Base-by-base conservation (phyloP, 306 rosid species). In the Fragaria nilgerrensis region DNA sequence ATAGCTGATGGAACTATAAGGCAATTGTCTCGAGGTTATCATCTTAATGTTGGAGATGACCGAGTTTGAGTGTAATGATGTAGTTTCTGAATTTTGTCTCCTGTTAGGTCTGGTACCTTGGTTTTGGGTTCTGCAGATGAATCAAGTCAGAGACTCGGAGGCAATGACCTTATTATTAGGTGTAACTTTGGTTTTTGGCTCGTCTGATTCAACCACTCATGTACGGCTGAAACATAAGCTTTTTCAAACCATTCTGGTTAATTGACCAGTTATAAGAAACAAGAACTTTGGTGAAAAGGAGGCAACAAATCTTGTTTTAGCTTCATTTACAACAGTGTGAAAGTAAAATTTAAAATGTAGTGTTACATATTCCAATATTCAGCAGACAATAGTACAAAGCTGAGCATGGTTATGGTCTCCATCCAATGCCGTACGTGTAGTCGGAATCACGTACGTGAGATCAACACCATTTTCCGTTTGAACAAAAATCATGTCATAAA, bases 1-100 rank as follows among this genome's bases (percentile, higher is more conserved):
- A 75, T 88, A 76, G 1, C 65, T 53, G 97, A 94, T 82, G 89
- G 84, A 84, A 82, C 85, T 83, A 92, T 90, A 39, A 73, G 62
- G 29, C 78, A 82, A 23, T 84, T 94, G 86, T 92, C 95, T 55
- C 79, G 64, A 8, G 41, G 5, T 39, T 91, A 91, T 67, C 50
- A 78, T n/a, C 22, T 89, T 41, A 53, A 12, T 11, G 45, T 76
- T 64, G 69, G 45, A 64, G 70, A 34, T 64, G 70, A 64, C 23
- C 34, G 70, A 64, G 7, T 15, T 64, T 19, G 9, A 32, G 13
- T 5, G 67, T 61, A 6, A 4, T 12, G 19, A 62, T 25, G 16
- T 19, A 19, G 58, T 52, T 7, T 52, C 23, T 58, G 16, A 23
- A 58, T 4, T 23, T 1, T 58, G 36, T 59, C 36, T 59, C 13